phyloP scores from a whole-genome alignment of 2,329 filamentous ascomycete genomes.

The Diaporthe capsici region DNA sequence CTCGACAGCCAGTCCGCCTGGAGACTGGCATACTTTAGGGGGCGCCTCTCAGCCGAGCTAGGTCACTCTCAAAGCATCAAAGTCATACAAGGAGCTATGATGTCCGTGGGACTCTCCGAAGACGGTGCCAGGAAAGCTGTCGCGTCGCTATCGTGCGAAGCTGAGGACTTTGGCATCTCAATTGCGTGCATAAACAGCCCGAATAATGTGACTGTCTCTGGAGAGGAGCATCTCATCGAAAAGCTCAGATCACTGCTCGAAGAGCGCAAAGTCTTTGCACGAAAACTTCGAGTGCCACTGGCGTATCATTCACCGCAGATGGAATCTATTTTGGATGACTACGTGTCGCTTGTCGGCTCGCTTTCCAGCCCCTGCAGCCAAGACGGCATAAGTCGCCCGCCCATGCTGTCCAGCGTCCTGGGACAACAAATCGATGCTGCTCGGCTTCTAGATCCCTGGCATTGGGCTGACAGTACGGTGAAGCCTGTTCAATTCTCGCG shows the following conservation, averaged over 20 bases:
- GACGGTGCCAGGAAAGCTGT: not conserved
- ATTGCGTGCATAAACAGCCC: conserved; percentile 25
- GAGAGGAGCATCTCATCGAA: not conserved
- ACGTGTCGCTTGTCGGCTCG: not conserved
- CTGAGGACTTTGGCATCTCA: not conserved
- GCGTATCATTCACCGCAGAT: conserved; percentile 14
- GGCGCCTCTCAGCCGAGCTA: not conserved
- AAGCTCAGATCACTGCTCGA: not conserved
- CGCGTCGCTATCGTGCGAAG: not conserved
- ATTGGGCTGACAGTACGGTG: not conserved
- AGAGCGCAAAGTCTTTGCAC: not conserved
- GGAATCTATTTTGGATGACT: not conserved
- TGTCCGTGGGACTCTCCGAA: not conserved
- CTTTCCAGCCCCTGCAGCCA: not conserved
- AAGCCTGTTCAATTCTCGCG: not conserved
- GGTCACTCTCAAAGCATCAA: too few relatives aligned
- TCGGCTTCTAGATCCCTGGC: not conserved
- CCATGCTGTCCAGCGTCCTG: not conserved
- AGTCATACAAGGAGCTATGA: not conserved
- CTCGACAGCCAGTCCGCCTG: not conserved
- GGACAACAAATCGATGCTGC: not conserved
- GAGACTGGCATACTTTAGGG: not conserved
- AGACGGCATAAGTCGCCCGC: not conserved
- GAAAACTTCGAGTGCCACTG: not conserved
- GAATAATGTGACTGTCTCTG: not conserved